Evolutionary conservation across 2,329 filamentous ascomycete genomes (phyloP).

Genomic region (Ambrosiella cleistominuta): DNA sequence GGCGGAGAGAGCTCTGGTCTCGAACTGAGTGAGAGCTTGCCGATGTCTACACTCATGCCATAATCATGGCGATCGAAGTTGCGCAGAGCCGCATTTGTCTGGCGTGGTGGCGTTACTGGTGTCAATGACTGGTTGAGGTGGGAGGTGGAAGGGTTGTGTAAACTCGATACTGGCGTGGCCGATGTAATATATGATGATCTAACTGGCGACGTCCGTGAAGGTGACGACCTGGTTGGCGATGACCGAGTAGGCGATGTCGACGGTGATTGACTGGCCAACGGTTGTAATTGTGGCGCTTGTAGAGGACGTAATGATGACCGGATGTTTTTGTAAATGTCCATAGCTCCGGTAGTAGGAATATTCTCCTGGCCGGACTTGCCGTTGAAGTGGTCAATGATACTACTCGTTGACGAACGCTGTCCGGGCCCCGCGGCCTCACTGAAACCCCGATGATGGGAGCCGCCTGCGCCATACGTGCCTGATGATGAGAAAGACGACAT

Average conservation of each 20-base stretch:
- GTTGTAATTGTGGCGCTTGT: conserved; percentile 41
- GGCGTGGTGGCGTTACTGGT: conserved; percentile 8
- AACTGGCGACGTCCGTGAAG: conserved; percentile 9
- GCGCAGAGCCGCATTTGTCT: conserved; percentile 5
- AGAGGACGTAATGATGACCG: conserved; percentile 64
- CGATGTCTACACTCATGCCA: conserved; percentile 47
- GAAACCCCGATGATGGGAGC: conserved; percentile 53
- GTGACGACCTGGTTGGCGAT: conserved; percentile 8
- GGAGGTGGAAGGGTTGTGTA: conserved; percentile 3
- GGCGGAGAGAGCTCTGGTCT: conserved; percentile 26
- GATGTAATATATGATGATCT: conserved; percentile 8
- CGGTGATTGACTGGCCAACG: background rate
- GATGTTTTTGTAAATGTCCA: conserved; percentile 26
- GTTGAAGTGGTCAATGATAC: conserved; percentile 9
- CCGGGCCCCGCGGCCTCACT: conserved; percentile 48
- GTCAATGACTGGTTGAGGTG: conserved; percentile 2
- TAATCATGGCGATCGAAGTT: conserved; percentile 28
- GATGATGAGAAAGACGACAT: conserved; percentile 38
- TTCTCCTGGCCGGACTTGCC: conserved; percentile 21
- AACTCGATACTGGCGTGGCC: background rate
- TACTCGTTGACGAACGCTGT: conserved; percentile 17
- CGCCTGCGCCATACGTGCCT: conserved; percentile 27
- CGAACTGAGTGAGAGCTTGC: conserved; percentile 33
- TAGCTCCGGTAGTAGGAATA: conserved; percentile 40
- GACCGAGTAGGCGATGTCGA: conserved; percentile 8